A percentile compares a stretch with the other conserved stretches of the same genome.
Conservation (phyloP, 139 green algal species). For the Cymbomonas tetramitiformis region DNA sequence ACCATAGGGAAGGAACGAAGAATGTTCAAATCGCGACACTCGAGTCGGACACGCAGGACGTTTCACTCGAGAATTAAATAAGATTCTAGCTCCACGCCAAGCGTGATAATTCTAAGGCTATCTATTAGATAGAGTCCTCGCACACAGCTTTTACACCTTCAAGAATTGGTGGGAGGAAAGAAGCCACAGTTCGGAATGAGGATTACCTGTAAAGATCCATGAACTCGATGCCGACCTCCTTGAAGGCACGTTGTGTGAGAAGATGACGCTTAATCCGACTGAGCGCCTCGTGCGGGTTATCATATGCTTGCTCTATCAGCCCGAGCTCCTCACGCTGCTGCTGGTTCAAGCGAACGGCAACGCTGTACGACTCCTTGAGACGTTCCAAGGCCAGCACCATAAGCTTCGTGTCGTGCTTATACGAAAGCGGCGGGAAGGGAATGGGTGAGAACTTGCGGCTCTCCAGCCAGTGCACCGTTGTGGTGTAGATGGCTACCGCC, state of each 20-base stretch:
- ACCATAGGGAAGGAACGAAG: too few relatives aligned
- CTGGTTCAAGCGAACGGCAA: constrained; percentile 84
- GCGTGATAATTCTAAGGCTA: too few relatives aligned
- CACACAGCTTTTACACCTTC: too few relatives aligned
- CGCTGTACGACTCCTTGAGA: constrained; percentile 97
- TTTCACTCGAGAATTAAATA: too few relatives aligned
- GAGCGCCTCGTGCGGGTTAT: constrained; percentile 97
- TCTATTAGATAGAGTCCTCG: too few relatives aligned
- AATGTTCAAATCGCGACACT: too few relatives aligned
- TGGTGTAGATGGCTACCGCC: constrained; percentile 95
- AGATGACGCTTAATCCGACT: constrained; percentile 97
- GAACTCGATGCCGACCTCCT: constrained; percentile 93
- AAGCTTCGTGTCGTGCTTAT: constrained; percentile 99
- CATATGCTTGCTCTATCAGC: constrained; percentile 96
- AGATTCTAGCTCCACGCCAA: too few relatives aligned
- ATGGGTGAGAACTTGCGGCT: constrained; percentile 90
- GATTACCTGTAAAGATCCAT: constrained; percentile 93
- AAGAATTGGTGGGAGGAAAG: too few relatives aligned
- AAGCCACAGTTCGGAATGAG: too few relatives aligned
- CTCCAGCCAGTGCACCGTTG: constrained; percentile 98
- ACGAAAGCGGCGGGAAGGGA: constrained; percentile 94
- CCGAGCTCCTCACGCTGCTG: constrained; percentile 93
- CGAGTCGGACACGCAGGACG: too few relatives aligned
- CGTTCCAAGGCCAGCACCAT: constrained; percentile 94
- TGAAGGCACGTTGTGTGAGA: constrained; percentile 93